A percentile compares a stretch with the other conserved stretches of the same genome.
phyloP scores from a whole-genome alignment of 805 yeast genomes.

The Lipomyces orientalis region DNA sequence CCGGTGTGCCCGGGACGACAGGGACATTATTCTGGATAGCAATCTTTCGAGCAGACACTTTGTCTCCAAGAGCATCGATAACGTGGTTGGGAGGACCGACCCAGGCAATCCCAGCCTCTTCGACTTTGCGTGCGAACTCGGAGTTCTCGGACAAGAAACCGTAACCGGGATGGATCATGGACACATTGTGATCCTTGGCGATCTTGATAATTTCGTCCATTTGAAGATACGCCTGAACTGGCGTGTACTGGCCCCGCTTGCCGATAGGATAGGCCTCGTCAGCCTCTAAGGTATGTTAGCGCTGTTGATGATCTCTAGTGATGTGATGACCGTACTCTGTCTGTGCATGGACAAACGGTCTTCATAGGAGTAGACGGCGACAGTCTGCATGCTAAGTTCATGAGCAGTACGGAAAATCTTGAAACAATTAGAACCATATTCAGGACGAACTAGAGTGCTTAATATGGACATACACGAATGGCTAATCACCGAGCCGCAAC shows the following conservation, averaged over 20 bases:
- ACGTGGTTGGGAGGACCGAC: constrained; percentile 89
- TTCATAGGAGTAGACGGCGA: constrained; percentile 95
- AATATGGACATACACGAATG: constrained; percentile 10
- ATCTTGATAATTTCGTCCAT: constrained; percentile 92
- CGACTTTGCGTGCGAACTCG: constrained; percentile 91
- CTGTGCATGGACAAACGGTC: constrained; percentile 94
- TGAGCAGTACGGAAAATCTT: constrained; percentile 94
- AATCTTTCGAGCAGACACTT: constrained; percentile 88
- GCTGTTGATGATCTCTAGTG: neutral
- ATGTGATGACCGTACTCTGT: constrained; percentile 53
- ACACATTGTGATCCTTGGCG: constrained; percentile 76
- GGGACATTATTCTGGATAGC: constrained; percentile 87
- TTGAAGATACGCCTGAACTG: constrained; percentile 94
- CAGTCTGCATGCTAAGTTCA: constrained; percentile 95
- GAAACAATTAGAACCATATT: constrained; percentile 59
- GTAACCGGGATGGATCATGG: constrained; percentile 92
- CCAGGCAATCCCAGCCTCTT: constrained; percentile 91
- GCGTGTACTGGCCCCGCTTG: constrained; percentile 83
- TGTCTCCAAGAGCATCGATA: constrained; percentile 95
- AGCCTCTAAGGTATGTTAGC: constrained; percentile 41
- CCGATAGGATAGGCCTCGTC: constrained; percentile 77
- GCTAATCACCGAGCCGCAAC: constrained; percentile 10
- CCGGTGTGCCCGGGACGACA: constrained; percentile 96
- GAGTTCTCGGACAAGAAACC: constrained; percentile 91
- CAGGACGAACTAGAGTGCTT: neutral